Base-by-base conservation (phyloP, 352 stramenopile species). In the Phytophthora parvispora region DNA sequence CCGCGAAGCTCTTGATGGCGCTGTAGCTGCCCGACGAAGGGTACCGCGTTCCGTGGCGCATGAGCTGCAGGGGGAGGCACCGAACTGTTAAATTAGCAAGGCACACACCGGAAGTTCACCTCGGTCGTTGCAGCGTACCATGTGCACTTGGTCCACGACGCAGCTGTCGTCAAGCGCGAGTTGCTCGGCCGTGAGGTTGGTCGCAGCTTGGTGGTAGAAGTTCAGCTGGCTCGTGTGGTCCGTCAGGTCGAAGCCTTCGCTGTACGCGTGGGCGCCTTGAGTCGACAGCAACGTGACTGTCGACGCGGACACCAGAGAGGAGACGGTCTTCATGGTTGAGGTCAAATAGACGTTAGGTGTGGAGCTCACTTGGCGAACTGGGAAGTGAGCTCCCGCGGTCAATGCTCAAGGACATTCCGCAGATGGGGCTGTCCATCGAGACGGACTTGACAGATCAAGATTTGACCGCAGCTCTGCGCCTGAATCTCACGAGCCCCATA, bases 211-310 rank as follows among this genome's bases (percentile, higher is more conserved):
- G 64, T 86, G 81, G 67, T 89, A 89, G 65, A 77, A 86, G 62
- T 82, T 86, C 60, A 89, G 78, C 55, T 84, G 78, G 40, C 77
- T 89, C 47, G 81, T 87, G 69, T 87, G 78, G 69, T 87, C 81
- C 43, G 83, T 75, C 32, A 89, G 59, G 72, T 89, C 78, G 40
- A 89, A 89, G 31, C 60, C 42, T 25, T 77, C 64, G 25, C 68
- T 87, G 70, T 82, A 82, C 2, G 72, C 75, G 6, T 57, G 57
- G 1, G 45, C 57, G 8, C 48, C 42, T 31, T 55, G 34, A 8
- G 52, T 27, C 9, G 29, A 27, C 31, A 84, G 43, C 42, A 67
- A 31, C 22, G 63, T 15, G 15, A 31, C n/a, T 0, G 25, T 36
- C 36, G 20, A 49, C 42, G 42, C 20, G n/a, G 42, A 18, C 20